A percentile compares a stretch with the other conserved stretches of the same genome.
These are phyloP conservation scores for Pseudogymnoascus sp. DNA, from an alignment of 2,329 filamentous ascomycete species.

Conservation along the genomic window DNA sequence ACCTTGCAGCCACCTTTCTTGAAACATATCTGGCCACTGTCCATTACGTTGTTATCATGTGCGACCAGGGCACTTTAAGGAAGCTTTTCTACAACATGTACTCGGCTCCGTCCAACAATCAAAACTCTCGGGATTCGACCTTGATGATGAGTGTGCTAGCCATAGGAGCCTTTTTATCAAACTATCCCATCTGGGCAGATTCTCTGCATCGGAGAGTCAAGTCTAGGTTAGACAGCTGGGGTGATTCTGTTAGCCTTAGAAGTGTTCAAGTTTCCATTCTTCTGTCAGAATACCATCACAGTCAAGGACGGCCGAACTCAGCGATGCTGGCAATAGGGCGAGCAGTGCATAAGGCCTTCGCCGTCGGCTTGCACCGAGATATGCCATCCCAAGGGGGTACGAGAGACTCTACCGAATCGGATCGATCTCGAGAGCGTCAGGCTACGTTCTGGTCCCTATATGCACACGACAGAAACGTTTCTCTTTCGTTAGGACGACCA, in stretches of 20 bases:
- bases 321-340: constrained; percentile 2
- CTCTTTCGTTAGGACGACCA: constrained; percentile 11
- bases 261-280: constrained; percentile 7
- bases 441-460: constrained; percentile 11
- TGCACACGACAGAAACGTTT: constrained; percentile 10
- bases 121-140: constrained; percentile 5
- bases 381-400: not conserved
- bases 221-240: not conserved
- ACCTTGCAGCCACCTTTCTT: constrained; percentile 8
- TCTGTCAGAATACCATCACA: constrained; percentile 6
- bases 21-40: constrained; percentile 2
- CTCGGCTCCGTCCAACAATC: not conserved
- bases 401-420: not conserved
- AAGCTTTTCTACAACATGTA: constrained; percentile 4
- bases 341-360: constrained; percentile 8
- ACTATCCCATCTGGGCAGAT: constrained; percentile 1
- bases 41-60: not conserved
- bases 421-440: constrained; percentile 7
- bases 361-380: constrained; percentile 9
- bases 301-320: constrained; percentile 8
- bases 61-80: not conserved
- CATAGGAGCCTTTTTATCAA: constrained; percentile 9
- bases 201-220: not conserved
- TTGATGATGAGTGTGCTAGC: constrained; percentile 7
- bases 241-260: constrained; percentile 4